These are phyloP conservation scores for Prunus persica DNA, from an alignment of 306 rosid genomes.

Conservation along the genomic window Prunus_persica_NCBIv2 NC_034009.1:9476001-9476500, in stretches of 20 bases:
- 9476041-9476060: no score
- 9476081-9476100: no score
- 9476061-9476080: background rate
- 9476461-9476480: constrained; percentile 6
- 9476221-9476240: no score
- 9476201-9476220: no score
- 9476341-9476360: background rate
- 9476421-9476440: background rate
- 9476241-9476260: background rate
- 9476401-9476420: background rate
- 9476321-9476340: background rate
- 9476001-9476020: no score
- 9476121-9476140: background rate
- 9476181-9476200: no score
- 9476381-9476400: background rate
- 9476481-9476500: background rate
- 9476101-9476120: no score
- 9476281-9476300: background rate
- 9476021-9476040: no score
- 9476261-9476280: background rate
- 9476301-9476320: background rate
- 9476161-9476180: no score
- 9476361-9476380: background rate
- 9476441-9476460: background rate
- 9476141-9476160: no score